These are phyloP conservation scores for Epichloe bromicola DNA, from an alignment of 2,329 filamentous ascomycete species.

Conservation along the genomic window DNA sequence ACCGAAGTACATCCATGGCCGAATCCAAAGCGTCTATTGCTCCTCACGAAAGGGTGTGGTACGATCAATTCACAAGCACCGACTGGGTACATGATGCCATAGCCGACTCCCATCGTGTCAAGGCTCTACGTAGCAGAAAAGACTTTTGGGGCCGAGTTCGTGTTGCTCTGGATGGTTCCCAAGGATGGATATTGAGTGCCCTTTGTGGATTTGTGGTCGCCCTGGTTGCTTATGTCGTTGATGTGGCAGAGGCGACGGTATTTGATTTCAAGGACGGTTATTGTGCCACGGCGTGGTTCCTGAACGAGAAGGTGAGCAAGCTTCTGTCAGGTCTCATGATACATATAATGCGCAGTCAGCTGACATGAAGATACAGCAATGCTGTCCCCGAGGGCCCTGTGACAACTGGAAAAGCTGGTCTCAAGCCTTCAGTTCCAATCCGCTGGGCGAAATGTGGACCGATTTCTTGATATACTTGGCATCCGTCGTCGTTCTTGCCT, in stretches of 20 bases:
- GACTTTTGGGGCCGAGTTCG: slow-evolving; percentile 71
- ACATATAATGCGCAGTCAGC: background rate
- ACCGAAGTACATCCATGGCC: slow-evolving; percentile 42
- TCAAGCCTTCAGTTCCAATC: slow-evolving; percentile 30
- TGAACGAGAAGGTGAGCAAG: slow-evolving; percentile 48
- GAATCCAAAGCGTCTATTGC: slow-evolving; percentile 55
- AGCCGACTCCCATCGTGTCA: slow-evolving; percentile 80
- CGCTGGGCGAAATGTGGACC: slow-evolving; percentile 44
- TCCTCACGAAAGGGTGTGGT: slow-evolving; percentile 86
- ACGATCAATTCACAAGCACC: slow-evolving; percentile 94
- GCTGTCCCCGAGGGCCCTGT: slow-evolving; percentile 42
- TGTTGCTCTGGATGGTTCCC: slow-evolving; percentile 70
- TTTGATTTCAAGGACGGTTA: slow-evolving; percentile 91
- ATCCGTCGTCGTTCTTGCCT: slow-evolving; percentile 56
- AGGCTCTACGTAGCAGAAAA: slow-evolving; percentile 66
- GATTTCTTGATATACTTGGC: slow-evolving; percentile 67
- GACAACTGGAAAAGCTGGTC: slow-evolving; percentile 46
- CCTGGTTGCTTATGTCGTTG: slow-evolving; percentile 73
- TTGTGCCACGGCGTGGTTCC: slow-evolving; percentile 58
- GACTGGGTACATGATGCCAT: slow-evolving; percentile 99
- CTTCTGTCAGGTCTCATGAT: background rate
- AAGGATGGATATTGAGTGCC: slow-evolving; percentile 90
- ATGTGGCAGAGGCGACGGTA: slow-evolving; percentile 70
- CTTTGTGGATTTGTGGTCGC: slow-evolving; percentile 81
- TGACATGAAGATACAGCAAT: slow-evolving; percentile 25